Base-by-base conservation (phyloP, 164 flowering plant species). In the Magnolia kwangsiensis region DNA sequence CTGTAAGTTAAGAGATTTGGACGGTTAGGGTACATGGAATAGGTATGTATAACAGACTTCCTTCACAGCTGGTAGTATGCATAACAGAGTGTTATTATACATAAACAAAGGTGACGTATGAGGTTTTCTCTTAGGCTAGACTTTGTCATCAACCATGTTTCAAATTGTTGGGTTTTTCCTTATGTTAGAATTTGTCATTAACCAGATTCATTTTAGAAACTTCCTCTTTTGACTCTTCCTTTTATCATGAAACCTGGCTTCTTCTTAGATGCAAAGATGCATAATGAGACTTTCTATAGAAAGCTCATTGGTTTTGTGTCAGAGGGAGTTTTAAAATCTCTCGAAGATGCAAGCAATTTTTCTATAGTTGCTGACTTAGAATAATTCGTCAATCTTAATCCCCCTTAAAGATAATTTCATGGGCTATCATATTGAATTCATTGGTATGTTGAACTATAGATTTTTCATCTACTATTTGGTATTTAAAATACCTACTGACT, bases 271-370 rank as follows among this genome's bases (percentile, higher is more conserved):
- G 3, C 69, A 10, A 8, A 76, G n/a, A 1, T 20, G 4, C 0
- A 63, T 45, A n/a, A 80, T 80, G 11, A 79, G 51, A n/a, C 23
- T 71, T 71, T 71, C 68, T 13, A 72, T 19, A 11, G 78, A 72
- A 11, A 72, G 51, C 19, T 71, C 75, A 67, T 71, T 71, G 18
- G 67, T n/a, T 16, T 77, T 77, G 20, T 72, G 72, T 9, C 37
- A 23, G 1, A 73, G 68, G 29, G 72, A 7, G 4, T 74, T 80
- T 55, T 66, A 51, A 80, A 77, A 29, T 77, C 80, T 51, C 55
- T 77, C 78, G 72, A 74, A 1, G 61, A 21, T 0, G 59, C 27
- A 2, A 78, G 73, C 0, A 80, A 9, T n/a, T 77, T 31, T 80
- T 19, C 24, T 23, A 23, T 23, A 6, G n/a, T 51, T 3, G 4